Conservation (phyloP, 371 early-diverging fungal genomes). For the Basidiobolus meristosporus region DNA sequence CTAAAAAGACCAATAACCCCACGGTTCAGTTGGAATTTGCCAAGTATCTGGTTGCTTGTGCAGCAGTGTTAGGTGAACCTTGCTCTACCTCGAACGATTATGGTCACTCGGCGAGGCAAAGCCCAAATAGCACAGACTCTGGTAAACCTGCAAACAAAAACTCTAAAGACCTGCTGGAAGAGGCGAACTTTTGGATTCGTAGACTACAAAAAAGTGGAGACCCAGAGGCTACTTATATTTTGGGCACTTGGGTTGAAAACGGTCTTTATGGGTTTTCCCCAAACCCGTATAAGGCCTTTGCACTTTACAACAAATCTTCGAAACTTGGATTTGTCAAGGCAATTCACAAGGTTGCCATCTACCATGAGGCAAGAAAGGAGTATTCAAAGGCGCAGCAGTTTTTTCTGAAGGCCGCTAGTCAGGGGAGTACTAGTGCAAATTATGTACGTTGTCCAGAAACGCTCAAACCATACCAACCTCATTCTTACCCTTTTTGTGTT, state of each 20-base stretch:
- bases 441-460: too few species aligned
- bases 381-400: conserved; percentile 40
- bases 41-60: too few species aligned
- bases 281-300: conserved; percentile 22
- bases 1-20: background rate
- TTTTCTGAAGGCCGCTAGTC: conserved; percentile 52
- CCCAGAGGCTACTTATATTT: conserved; percentile 45
- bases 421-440: conserved; percentile 44
- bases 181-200: conserved; percentile 37
- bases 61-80: too few species aligned
- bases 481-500: too few species aligned
- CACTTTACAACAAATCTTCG: conserved; percentile 14
- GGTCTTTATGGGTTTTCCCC: conserved; percentile 27
- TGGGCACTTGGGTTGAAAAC: conserved; percentile 44
- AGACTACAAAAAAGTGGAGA: conserved; percentile 32
- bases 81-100: too few species aligned
- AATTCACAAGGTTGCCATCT: conserved; percentile 16
- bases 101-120: too few species aligned
- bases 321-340: conserved; percentile 16
- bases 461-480: too few species aligned
- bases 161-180: too few species aligned
- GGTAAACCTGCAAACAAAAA: too few species aligned
- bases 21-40: background rate
- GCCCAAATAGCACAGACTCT: too few species aligned
- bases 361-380: conserved; percentile 26